A percentile compares a stretch with the other conserved stretches of the same genome.
These are phyloP conservation scores for Globisporangium splendens DNA, from an alignment of 352 stramenopile genomes.

Conservation along the genomic window DNA sequence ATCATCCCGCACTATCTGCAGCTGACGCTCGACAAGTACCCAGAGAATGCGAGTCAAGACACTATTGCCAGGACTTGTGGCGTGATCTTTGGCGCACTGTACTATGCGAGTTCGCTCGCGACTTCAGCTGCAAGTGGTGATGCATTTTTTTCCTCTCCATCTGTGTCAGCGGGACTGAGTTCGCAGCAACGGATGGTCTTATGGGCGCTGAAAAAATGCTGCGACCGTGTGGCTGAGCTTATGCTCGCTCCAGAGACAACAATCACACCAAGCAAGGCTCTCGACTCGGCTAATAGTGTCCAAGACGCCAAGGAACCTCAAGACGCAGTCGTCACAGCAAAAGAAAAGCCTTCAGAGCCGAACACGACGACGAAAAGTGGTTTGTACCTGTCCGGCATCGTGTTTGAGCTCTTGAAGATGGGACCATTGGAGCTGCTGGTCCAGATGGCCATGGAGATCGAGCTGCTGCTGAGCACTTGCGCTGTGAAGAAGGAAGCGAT, in stretches of 20 bases:
- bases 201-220: conserved; percentile 50
- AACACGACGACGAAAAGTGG: conserved; percentile 10
- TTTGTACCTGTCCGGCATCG: conserved; percentile 45
- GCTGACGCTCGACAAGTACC: conserved; percentile 40
- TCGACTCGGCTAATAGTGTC: too few species aligned
- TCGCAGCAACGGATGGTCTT: conserved; percentile 29
- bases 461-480: conserved; percentile 27
- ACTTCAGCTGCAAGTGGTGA: background rate
- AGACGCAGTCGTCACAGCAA: background rate
- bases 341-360: background rate
- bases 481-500: conserved; percentile 19
- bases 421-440: conserved; percentile 39
- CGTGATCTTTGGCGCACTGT: conserved; percentile 47
- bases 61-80: conserved; percentile 40
- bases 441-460: conserved; percentile 33
- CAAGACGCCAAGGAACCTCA: too few species aligned
- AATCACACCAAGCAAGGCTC: background rate
- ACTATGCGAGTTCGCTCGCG: conserved; percentile 20
- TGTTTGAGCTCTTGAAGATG: conserved; percentile 69
- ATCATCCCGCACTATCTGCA: conserved; percentile 57
- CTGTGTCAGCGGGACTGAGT: conserved; percentile 4
- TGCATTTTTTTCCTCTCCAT: background rate
- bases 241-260: conserved; percentile 10
- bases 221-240: conserved; percentile 29
- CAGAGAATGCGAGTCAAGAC: conserved; percentile 24